Evolutionary conservation across 805 yeast genomes (phyloP), one percentile per base, ranked within the genome.

Genomic region (Teunomyces stri): DNA sequence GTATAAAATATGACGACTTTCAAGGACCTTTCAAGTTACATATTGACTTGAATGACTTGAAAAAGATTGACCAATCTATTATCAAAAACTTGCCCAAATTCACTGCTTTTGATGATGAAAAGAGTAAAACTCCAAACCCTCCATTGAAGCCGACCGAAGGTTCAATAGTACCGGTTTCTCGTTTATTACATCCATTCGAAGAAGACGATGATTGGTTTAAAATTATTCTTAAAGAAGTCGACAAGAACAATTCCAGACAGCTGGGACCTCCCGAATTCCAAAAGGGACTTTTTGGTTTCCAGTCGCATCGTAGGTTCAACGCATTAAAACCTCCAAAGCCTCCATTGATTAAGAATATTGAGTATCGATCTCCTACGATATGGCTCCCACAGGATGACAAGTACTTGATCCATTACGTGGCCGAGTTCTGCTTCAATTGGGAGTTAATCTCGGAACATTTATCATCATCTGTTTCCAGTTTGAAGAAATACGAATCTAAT

Each of bases 351-450:
- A 82, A 85, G 57, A 87, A 89, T 59, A 70, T 94, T 54, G 91
- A 89, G 52, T 78, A 81, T 51, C 74, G 98, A 52, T 84, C 92
- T 1, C 97, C 98, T 3, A 89, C 98, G 0, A 87, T 91, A 28
- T 94, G 99, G 99, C 75, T 91, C 13, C 97, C 98, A 0, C 90
- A 85, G 55, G 99, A 94, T 64, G 99, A 94, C 61, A 84, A 82
- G 51, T 76, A 77, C 51, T 76, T 94, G 53, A 83, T 90, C 42
- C 84, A 82, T 54, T 83, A 88, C 48, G 96, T 89, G 30, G 87
- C 89, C 21, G 90, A 90, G 52, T 91, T 83, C 62, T 82, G 88
- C 6, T 90, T 89, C 70, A 94, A 94, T 61, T 94, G 99, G 99
- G 90, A 85, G 51, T 78, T 91, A 43, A 89, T 94, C 18, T 82